Evolutionary conservation across 306 rosid species (phyloP).

Genomic region (Malus asiatica): DNA sequence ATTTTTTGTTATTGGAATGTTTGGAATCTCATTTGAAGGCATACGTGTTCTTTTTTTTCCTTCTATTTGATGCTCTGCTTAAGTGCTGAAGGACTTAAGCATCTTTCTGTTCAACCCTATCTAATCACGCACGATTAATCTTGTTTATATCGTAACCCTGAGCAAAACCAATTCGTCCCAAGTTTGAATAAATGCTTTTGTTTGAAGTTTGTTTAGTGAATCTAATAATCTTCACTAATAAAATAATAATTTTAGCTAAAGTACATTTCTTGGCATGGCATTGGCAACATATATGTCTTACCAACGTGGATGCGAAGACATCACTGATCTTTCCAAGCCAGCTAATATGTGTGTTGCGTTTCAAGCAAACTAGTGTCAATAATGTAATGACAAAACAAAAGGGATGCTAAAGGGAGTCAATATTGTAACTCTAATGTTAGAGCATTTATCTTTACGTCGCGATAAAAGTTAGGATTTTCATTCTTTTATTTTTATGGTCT

Average conservation of each 20-base stretch:
- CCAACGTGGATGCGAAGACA: conserved; percentile 12
- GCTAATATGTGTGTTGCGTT: not conserved
- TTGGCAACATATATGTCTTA: not conserved
- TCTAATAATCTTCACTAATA: not conserved
- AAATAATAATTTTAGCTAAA: not conserved
- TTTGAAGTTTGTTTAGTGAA: not conserved
- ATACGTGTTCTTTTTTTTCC: no score
- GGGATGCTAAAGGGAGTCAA: not conserved
- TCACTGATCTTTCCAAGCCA: not conserved
- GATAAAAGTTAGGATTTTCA: not conserved
- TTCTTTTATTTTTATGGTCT: not conserved
- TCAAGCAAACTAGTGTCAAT: not conserved
- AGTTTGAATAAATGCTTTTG: conserved; percentile 1
- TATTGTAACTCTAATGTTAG: not conserved
- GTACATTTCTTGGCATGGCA: not conserved
- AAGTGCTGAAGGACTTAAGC: not conserved
- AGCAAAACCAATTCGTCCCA: not conserved
- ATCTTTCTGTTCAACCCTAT: not conserved
- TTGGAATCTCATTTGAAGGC: no score
- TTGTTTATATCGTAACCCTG: not conserved
- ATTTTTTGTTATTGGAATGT: no score
- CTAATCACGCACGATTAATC: not conserved
- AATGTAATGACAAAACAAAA: not conserved
- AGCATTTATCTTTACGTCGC: not conserved
- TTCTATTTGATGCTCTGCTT: not conserved